phyloP scores from a whole-genome alignment of 192 early-diverging fungal species.

The Blastocladiella britannica region DNA sequence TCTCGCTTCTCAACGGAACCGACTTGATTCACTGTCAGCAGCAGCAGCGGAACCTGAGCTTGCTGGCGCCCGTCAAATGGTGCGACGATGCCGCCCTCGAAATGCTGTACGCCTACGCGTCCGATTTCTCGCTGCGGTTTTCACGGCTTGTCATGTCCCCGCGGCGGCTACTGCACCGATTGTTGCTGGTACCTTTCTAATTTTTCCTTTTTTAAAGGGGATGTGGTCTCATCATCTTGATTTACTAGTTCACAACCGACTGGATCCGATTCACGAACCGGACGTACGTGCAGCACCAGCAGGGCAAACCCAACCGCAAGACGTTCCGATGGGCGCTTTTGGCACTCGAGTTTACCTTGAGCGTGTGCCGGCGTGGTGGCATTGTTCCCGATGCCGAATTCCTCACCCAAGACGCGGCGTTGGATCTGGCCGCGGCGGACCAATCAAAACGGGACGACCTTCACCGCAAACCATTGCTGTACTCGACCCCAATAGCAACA shows the following conservation, averaged over 20 bases:
- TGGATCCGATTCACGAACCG: neutral
- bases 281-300: neutral
- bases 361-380: too few relatives aligned
- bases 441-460: too few relatives aligned
- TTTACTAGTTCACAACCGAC: neutral
- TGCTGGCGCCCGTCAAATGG: too few relatives aligned
- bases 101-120: neutral
- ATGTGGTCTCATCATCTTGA: too few relatives aligned
- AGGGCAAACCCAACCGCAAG: constrained; percentile 21
- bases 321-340: constrained; percentile 68
- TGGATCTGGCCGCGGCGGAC: too few relatives aligned
- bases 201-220: too few relatives aligned
- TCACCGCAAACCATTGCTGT: too few relatives aligned
- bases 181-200: too few relatives aligned
- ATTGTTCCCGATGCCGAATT: too few relatives aligned
- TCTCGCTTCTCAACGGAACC: neutral
- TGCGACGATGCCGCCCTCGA: neutral
- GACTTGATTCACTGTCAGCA: neutral
- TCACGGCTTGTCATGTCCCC: neutral
- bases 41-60: too few relatives aligned
- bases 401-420: too few relatives aligned
- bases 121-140: neutral
- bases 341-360: constrained; percentile 66
- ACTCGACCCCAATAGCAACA: too few relatives aligned
- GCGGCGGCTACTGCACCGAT: neutral